phyloP scores from a whole-genome alignment of 106 monocot species.

The Dendrobium chrysotoxum region DNA sequence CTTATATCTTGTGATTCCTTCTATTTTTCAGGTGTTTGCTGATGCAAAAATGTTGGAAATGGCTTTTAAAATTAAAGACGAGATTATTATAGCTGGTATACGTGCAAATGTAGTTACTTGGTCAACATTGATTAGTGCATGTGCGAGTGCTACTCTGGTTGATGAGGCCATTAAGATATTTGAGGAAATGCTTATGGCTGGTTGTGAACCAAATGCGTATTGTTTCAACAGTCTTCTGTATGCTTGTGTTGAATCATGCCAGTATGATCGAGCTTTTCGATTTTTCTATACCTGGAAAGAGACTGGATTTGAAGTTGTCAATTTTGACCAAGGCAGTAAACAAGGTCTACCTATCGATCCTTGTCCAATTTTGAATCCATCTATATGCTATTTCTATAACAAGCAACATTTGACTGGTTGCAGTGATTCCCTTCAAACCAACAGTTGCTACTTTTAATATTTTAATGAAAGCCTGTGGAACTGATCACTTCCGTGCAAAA shows the following conservation, averaged over 20 bases:
- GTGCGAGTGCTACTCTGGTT: constrained; percentile 56
- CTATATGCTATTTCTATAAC: not conserved
- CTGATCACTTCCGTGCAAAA: constrained; percentile 62
- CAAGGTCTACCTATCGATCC: not conserved
- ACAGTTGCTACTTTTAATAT: constrained; percentile 83
- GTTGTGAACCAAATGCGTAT: constrained; percentile 76
- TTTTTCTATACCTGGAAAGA: constrained; percentile 67
- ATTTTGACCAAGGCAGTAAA: constrained; percentile 8
- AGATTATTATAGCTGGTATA: constrained; percentile 63
- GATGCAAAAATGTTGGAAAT: constrained; percentile 85
- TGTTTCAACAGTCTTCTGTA: constrained; percentile 80
- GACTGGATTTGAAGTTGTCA: constrained; percentile 38
- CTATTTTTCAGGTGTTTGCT: constrained; percentile 54
- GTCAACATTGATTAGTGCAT: constrained; percentile 73
- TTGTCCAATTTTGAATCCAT: not conserved
- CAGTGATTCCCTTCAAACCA: constrained; percentile 61
- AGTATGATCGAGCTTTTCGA: constrained; percentile 88
- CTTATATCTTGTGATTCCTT: not conserved
- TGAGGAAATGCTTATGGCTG: constrained; percentile 73
- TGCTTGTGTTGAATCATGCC: constrained; percentile 71
- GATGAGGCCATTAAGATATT: constrained; percentile 61
- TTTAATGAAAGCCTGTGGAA: constrained; percentile 95
- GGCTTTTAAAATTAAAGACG: constrained; percentile 73
- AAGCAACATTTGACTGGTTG: not conserved
- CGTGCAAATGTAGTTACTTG: constrained; percentile 70